These are phyloP conservation scores for Lodderomyces orthopsilosis DNA, from an alignment of 1,139 yeast species.

Conservation along the genomic window DNA sequence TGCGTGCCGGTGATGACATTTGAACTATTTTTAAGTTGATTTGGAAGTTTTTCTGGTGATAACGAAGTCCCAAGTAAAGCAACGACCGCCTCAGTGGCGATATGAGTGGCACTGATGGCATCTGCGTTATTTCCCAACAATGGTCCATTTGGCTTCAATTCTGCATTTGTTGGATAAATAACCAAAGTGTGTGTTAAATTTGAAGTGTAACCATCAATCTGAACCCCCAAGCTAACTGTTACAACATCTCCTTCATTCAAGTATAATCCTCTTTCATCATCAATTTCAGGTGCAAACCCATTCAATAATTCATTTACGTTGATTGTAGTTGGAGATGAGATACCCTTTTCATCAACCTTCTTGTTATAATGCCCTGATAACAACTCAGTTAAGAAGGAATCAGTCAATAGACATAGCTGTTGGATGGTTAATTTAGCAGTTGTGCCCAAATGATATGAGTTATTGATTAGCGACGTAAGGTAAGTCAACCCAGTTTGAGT, in stretches of 20 bases:
- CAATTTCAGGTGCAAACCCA: slow-evolving; percentile 87
- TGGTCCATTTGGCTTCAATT: slow-evolving; percentile 64
- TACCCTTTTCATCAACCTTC: slow-evolving; percentile 76
- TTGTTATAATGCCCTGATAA: slow-evolving; percentile 52
- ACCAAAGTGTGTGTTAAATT: slow-evolving; percentile 83
- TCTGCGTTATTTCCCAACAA: slow-evolving; percentile 83
- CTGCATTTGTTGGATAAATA: slow-evolving; percentile 58
- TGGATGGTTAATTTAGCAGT: slow-evolving; percentile 53
- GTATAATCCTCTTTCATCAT: slow-evolving; percentile 52
- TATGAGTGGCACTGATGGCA: slow-evolving; percentile 82
- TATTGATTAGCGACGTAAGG: slow-evolving; percentile 63
- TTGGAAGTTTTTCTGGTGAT: slow-evolving; percentile 71
- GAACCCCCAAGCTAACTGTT: slow-evolving; percentile 81
- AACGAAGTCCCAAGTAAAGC: slow-evolving; percentile 71
- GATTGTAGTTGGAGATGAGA: slow-evolving; percentile 85
- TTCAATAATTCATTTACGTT: slow-evolving; percentile 76
- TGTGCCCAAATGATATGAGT: slow-evolving; percentile 59
- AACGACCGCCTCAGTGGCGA: slow-evolving; percentile 81
- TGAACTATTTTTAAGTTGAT: slow-evolving; percentile 29
- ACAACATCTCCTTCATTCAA: slow-evolving; percentile 81
- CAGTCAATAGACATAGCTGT: slow-evolving; percentile 80
- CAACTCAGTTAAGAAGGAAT: slow-evolving; percentile 62
- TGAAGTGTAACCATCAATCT: slow-evolving; percentile 92
- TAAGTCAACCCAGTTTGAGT: slow-evolving; percentile 82
- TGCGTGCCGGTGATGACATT: slow-evolving; percentile 58